Evolutionary conservation across 169 alveolate species (phyloP).

Genomic region (Plasmodium fragile): DNA sequence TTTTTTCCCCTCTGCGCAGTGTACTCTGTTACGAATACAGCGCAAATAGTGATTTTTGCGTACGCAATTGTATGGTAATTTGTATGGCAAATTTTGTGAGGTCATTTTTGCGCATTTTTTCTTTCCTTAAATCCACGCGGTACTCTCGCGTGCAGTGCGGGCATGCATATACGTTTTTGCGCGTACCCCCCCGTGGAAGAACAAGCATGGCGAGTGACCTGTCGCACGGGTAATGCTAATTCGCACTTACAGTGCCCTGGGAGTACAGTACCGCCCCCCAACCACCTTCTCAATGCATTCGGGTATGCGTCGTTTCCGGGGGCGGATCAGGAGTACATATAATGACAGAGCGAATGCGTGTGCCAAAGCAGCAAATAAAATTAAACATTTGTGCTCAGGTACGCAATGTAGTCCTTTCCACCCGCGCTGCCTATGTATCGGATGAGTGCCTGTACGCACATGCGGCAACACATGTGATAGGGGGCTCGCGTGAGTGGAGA

Average conservation of each 20-base stretch:
- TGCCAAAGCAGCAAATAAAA: neutral
- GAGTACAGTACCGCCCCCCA: neutral
- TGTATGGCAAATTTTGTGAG: neutral
- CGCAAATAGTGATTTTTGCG: neutral
- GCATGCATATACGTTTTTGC: neutral
- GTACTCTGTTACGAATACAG: neutral
- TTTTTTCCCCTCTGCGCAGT: neutral
- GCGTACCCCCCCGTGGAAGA: neutral
- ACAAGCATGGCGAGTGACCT: neutral
- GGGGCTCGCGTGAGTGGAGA: neutral
- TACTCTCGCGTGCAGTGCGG: neutral
- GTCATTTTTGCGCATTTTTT: too few species aligned
- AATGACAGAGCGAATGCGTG: neutral
- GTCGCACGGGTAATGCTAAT: neutral
- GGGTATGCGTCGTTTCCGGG: neutral
- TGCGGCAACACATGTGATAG: neutral
- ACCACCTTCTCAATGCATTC: neutral
- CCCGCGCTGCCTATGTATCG: neutral
- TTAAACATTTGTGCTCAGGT: neutral
- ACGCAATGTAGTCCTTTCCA: neutral
- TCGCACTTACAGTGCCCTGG: neutral
- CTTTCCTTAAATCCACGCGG: neutral
- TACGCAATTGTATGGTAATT: neutral
- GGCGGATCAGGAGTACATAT: neutral
- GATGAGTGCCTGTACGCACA: neutral